These are phyloP conservation scores for Canariomyces notabilis DNA, from an alignment of 2,329 filamentous ascomycete species.

Conservation along the genomic window DNA sequence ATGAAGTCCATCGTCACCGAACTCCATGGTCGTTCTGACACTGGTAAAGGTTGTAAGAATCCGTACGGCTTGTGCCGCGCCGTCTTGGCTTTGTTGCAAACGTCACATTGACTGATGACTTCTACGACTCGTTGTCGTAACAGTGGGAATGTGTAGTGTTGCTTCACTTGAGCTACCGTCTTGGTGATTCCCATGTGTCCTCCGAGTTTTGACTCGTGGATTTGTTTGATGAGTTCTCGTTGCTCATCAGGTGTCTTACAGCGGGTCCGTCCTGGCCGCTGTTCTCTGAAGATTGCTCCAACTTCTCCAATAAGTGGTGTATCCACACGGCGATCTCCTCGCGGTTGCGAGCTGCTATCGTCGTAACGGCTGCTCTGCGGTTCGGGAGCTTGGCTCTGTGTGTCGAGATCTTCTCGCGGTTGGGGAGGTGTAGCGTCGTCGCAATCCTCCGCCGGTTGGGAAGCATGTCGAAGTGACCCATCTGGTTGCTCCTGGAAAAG, in stretches of 20 bases:
- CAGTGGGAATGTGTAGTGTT: neutral
- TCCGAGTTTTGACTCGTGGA: neutral
- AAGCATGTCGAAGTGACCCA: neutral
- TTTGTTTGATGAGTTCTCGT: neutral
- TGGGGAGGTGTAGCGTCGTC: neutral
- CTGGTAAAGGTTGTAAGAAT: conserved; percentile 7
- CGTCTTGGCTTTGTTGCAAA: neutral
- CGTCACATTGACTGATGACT: neutral
- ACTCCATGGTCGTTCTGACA: conserved; percentile 3
- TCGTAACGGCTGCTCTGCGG: neutral
- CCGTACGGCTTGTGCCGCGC: conserved; percentile 9
- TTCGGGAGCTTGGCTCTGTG: neutral
- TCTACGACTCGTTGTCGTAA: neutral
- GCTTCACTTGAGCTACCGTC: neutral
- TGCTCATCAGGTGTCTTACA: neutral
- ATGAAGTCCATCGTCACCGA: conserved; percentile 15
- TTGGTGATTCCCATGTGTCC: conserved; percentile 4
- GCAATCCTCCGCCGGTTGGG: no score
- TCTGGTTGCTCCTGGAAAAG: neutral
- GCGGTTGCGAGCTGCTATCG: neutral
- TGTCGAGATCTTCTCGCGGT: neutral
- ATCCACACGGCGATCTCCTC: neutral
- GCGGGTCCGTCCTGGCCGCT: neutral
- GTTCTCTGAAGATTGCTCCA: neutral
- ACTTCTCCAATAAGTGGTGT: neutral